Percentiles rank a stretch among this genome's conserved stretches.
Conservation (phyloP, 768 basidiomycete genomes). For the Amanita muscaria region DNA sequence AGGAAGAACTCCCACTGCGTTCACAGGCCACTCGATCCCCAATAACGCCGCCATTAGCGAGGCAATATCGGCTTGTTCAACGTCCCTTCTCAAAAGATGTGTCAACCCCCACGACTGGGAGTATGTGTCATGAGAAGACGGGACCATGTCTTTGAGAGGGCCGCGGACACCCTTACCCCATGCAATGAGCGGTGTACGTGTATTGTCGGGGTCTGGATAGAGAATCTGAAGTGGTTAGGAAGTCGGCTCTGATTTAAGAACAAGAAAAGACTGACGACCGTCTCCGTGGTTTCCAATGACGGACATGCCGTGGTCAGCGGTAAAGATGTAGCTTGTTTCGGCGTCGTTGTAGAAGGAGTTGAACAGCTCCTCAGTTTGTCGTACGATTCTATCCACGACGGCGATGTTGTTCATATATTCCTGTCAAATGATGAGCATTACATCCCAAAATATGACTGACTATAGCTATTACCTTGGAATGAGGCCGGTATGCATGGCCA, state of each 20-base stretch:
- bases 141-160: constrained; percentile 45
- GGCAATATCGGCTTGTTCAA: constrained; percentile 80
- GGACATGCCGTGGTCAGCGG: constrained; percentile 89
- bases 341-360: constrained; percentile 50
- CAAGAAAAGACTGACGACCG: constrained; percentile 43
- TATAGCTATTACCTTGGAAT: constrained; percentile 45
- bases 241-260: neutral
- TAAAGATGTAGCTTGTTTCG: constrained; percentile 71
- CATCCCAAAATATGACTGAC: neutral
- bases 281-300: constrained; percentile 85
- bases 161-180: constrained; percentile 77
- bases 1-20: constrained; percentile 75
- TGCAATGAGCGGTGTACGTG: constrained; percentile 72
- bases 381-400: constrained; percentile 69
- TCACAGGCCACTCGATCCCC: constrained; percentile 70
- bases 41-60: constrained; percentile 69
- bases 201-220: constrained; percentile 73
- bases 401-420: constrained; percentile 85
- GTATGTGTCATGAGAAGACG: constrained; percentile 65
- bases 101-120: constrained; percentile 54
- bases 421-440: constrained; percentile 24
- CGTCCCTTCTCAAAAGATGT: constrained; percentile 56
- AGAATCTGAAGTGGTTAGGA: constrained; percentile 2
- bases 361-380: constrained; percentile 53
- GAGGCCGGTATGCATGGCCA: constrained; percentile 78